phyloP scores from a whole-genome alignment of 352 stramenopile species.

The Blastocystis sp. region DNA sequence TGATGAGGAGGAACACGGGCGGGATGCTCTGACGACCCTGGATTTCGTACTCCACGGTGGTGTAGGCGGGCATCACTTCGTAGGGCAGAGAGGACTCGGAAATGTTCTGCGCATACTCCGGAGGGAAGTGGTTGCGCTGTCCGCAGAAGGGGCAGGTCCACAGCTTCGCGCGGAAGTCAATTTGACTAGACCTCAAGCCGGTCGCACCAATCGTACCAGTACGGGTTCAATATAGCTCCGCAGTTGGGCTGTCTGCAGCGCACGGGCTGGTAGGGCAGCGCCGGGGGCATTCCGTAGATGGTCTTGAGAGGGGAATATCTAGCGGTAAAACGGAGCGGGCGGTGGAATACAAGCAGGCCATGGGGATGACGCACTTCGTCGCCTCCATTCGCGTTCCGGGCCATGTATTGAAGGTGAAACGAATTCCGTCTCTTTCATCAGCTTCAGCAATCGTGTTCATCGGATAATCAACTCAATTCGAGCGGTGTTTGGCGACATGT shows the following conservation, averaged over 20 bases:
- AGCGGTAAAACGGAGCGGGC: not conserved
- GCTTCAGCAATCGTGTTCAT: slow-evolving; percentile 69
- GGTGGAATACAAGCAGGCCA: slow-evolving; percentile 82
- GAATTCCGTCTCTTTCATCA: slow-evolving; percentile 86
- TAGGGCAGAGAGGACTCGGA: slow-evolving; percentile 96
- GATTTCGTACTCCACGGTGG: slow-evolving; percentile 98
- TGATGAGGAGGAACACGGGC: slow-evolving; percentile 96
- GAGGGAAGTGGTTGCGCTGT: slow-evolving; percentile 96
- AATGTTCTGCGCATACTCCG: slow-evolving; percentile 93
- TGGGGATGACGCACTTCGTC: slow-evolving; percentile 93
- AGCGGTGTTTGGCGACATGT: slow-evolving; percentile 12
- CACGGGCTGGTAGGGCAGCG: slow-evolving; percentile 96
- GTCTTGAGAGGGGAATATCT: slow-evolving; percentile 95
- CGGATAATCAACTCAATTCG: slow-evolving; percentile 8
- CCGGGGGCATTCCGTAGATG: slow-evolving; percentile 88
- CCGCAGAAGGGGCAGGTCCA: slow-evolving; percentile 99
- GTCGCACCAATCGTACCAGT: slow-evolving; percentile 83
- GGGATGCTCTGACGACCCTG: slow-evolving; percentile 86
- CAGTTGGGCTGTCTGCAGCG: slow-evolving; percentile 92
- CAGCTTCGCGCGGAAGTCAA: slow-evolving; percentile 97
- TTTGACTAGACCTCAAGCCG: slow-evolving; percentile 75
- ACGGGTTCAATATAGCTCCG: slow-evolving; percentile 94
- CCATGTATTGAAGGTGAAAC: slow-evolving; percentile 98
- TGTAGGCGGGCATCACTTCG: slow-evolving; percentile 98
- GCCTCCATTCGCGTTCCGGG: slow-evolving; percentile 95